Evolutionary conservation across 768 basidiomycete species (phyloP).

Genomic region (Coprinopsis sp.): DNA sequence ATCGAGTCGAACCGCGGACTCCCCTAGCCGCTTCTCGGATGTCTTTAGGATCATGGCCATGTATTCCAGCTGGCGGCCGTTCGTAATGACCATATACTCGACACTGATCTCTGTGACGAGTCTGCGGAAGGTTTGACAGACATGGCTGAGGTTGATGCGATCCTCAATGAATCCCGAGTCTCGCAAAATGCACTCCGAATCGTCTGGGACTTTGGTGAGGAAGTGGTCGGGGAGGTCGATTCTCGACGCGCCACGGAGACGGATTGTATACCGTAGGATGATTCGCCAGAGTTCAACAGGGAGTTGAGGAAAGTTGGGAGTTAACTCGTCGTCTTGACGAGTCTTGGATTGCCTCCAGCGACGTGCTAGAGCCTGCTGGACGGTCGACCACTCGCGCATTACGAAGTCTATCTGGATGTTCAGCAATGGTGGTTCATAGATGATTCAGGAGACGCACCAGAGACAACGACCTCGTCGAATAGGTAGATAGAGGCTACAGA

Average conservation of each 20-base stretch:
- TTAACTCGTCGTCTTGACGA: background rate
- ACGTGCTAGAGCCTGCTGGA: too few relatives aligned
- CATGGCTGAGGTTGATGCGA: slow-evolving; percentile 27
- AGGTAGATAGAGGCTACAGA: too few relatives aligned
- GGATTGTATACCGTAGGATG: slow-evolving; percentile 30
- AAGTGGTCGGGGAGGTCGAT: slow-evolving; percentile 39
- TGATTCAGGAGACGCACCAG: too few relatives aligned
- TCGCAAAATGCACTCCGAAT: slow-evolving; percentile 25
- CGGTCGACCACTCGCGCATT: too few relatives aligned
- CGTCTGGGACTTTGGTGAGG: slow-evolving; percentile 23
- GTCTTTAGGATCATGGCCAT: slow-evolving; percentile 33
- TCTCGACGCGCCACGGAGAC: slow-evolving; percentile 28
- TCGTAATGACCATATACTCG: slow-evolving; percentile 37
- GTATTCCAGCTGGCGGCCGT: slow-evolving; percentile 27
- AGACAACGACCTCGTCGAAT: too few relatives aligned
- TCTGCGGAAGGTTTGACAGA: slow-evolving; percentile 34
- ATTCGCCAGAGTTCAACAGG: slow-evolving; percentile 27
- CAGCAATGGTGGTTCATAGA: too few relatives aligned
- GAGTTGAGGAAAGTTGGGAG: background rate
- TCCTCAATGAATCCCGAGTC: slow-evolving; percentile 27
- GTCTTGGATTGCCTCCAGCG: too few relatives aligned
- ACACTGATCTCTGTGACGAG: slow-evolving; percentile 34
- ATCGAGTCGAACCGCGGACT: slow-evolving; percentile 38
- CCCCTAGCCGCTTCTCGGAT: slow-evolving; percentile 31
- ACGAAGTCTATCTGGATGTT: too few relatives aligned